Evolutionary conservation across 331 rosid species (phyloP), one percentile per base, ranked within the genome.

Genomic region (Quercus phellos): DNA sequence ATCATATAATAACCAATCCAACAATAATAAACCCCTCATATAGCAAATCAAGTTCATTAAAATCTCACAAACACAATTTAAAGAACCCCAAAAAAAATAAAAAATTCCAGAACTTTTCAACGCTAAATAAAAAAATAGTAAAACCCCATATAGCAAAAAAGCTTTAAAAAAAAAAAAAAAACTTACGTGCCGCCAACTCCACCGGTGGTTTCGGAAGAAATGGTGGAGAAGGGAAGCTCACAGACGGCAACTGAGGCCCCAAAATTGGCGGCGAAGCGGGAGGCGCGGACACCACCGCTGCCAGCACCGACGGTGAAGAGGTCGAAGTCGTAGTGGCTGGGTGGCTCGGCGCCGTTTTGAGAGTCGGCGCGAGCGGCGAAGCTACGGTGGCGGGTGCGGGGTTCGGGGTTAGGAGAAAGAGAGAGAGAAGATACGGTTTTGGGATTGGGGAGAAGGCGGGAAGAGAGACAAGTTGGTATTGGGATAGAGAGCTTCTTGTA

Each of bases 121-220:
- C 17, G 19, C 69, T 29, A 5, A 6, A 30, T 27, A 34, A 26
- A 30, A 32, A 63, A 63, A 27, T 63, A 5, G 2, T 10, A 63
- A 63, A 27, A 26, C 68, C 68, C 38, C 29, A 61, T 14, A 61
- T 16, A 26, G 42, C 68, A 38, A 38, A 38, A 38, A 38, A 38
- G 43, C 29, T 24, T n/a, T 1, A 3, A 22, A 18, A 55, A 4
- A 8, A 58, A 58, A 22, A 10, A 59, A 22, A 59, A 13, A 43
- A 78, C 94, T 83, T 71, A 95, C 99, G 99, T 95, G 77, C 99
- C 99, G 34, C 99, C 99, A 35, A 95, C 90, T 60, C 99, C 99
- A 2, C 98, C 98, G 16, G 93, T 43, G 70, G 82, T 89, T 3
- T 95, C 99, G 54, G 99, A 95, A 29, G 99, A 89, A 60, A 93